These are phyloP conservation scores for Gaeumannomyces tritici DNA, from an alignment of 2,329 filamentous ascomycete genomes.

Conservation along the genomic window DNA sequence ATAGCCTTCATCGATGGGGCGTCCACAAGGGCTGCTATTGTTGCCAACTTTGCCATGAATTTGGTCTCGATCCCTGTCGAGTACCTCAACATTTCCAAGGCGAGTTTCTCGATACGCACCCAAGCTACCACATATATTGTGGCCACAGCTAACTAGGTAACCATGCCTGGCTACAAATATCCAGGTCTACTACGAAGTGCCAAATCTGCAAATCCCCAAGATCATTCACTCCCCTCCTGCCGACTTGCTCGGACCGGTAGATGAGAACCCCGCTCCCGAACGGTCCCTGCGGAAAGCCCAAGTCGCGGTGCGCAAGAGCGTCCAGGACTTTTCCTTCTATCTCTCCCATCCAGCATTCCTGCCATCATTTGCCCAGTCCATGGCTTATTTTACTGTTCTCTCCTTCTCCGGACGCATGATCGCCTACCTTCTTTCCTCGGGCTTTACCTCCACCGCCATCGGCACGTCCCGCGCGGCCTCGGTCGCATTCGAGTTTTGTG, in stretches of 20 bases:
- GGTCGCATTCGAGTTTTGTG: conserved; percentile 46
- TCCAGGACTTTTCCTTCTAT: conserved; percentile 30
- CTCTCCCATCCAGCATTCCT: conserved; percentile 44
- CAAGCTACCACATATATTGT: too few relatives aligned
- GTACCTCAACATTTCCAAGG: conserved; percentile 33
- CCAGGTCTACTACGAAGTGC: conserved; percentile 15
- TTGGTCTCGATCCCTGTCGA: conserved; percentile 34
- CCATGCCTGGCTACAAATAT: not conserved
- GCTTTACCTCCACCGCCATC: conserved; percentile 30
- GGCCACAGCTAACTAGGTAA: not conserved
- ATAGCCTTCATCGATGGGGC: conserved; percentile 37
- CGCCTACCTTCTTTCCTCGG: conserved; percentile 48
- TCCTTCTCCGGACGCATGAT: conserved; percentile 54
- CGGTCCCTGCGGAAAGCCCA: not conserved
- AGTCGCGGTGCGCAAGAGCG: not conserved
- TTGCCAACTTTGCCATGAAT: conserved; percentile 36
- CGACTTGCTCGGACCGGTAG: not conserved
- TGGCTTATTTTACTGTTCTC: conserved; percentile 54
- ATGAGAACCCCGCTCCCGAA: too few relatives aligned
- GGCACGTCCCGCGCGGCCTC: conserved; percentile 42
- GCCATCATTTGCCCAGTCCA: conserved; percentile 47
- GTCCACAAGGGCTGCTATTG: conserved; percentile 35
- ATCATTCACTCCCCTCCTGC: not conserved
- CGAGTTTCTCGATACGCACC: conserved; percentile 7
- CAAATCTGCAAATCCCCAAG: conserved; percentile 7